Conservation (phyloP, 176 grass and related monocot species). For the Luzula sylvatica region DNA sequence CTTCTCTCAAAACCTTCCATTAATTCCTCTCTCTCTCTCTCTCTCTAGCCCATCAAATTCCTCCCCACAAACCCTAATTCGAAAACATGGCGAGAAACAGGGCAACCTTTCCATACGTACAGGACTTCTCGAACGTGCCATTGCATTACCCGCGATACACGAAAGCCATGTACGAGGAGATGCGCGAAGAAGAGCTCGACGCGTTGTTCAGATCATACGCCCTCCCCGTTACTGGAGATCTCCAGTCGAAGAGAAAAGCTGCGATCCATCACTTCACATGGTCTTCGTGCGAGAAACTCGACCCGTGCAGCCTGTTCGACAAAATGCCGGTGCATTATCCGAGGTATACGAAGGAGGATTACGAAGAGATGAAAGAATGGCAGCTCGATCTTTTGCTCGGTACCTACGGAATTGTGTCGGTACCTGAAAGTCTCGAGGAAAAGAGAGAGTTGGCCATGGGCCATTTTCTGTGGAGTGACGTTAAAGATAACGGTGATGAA, state of each 20-base stretch:
- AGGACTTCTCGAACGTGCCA: slow-evolving; percentile 13
- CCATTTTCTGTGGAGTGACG: slow-evolving; percentile 14
- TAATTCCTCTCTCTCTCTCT: not conserved
- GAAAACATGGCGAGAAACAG: not conserved
- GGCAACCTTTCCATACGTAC: not conserved
- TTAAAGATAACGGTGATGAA: no score
- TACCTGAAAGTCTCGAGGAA: not conserved
- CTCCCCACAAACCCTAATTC: slow-evolving; percentile 3
- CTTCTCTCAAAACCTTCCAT: not conserved
- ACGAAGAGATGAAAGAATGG: slow-evolving; percentile 25
- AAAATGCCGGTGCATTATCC: slow-evolving; percentile 20
- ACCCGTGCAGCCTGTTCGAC: not conserved
- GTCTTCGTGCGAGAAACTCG: not conserved
- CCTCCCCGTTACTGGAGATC: not conserved
- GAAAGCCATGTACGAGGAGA: slow-evolving; percentile 6
- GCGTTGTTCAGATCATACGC: not conserved
- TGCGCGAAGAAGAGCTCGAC: slow-evolving; percentile 18
- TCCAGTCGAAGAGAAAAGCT: not conserved
- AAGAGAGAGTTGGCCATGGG: slow-evolving; percentile 23
- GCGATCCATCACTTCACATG: slow-evolving; percentile 17
- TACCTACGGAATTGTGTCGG: slow-evolving; percentile 10
- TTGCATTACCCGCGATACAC: slow-evolving; percentile 21
- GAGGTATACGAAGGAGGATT: slow-evolving; percentile 7
- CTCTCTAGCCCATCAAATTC: no score
- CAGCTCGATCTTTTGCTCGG: slow-evolving; percentile 15